Conservation (phyloP, 371 early-diverging fungal species). For the Circinella minor region DNA sequence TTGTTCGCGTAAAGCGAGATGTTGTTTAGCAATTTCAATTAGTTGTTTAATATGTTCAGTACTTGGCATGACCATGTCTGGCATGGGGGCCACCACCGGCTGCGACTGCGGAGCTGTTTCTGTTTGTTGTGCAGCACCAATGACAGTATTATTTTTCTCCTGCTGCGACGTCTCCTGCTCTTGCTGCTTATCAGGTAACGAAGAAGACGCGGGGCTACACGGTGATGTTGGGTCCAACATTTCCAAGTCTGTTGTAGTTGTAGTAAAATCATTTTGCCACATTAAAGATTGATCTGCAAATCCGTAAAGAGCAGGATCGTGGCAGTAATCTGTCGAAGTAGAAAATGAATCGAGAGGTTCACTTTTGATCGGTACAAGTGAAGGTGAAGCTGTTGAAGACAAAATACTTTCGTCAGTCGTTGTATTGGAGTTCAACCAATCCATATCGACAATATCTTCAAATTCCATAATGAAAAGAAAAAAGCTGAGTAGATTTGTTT, state of each 20-base stretch:
- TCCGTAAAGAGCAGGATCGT: constrained; percentile 7
- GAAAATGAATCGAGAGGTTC: constrained; percentile 19
- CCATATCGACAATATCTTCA: constrained; percentile 58
- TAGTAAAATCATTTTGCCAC: constrained; percentile 20
- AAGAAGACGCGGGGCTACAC: constrained; percentile 13
- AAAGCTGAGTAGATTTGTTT: no score
- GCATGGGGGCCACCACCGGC: not conserved
- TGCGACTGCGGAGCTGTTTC: not conserved
- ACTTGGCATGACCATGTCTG: constrained; percentile 29
- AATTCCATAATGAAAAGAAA: constrained; percentile 35
- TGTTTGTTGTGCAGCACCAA: no score
- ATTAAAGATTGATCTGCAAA: constrained; percentile 9
- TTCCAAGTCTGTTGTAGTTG: constrained; percentile 3
- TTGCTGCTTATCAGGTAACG: constrained; percentile 12
- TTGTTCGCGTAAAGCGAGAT: constrained; percentile 25
- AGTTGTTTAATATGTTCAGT: constrained; percentile 51
- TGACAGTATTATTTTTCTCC: not conserved
- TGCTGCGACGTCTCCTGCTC: constrained; percentile 15
- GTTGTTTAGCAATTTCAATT: constrained; percentile 50
- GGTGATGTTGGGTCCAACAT: constrained; percentile 3
- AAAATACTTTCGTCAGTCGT: constrained; percentile 12
- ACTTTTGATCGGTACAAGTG: constrained; percentile 13
- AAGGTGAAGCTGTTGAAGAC: constrained; percentile 2
- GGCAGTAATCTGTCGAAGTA: constrained; percentile 1
- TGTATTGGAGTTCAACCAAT: constrained; percentile 40